Evolutionary conservation across 2,329 filamentous ascomycete genomes (phyloP).

Genomic region (Ascochyta clinopodiicola): DNA sequence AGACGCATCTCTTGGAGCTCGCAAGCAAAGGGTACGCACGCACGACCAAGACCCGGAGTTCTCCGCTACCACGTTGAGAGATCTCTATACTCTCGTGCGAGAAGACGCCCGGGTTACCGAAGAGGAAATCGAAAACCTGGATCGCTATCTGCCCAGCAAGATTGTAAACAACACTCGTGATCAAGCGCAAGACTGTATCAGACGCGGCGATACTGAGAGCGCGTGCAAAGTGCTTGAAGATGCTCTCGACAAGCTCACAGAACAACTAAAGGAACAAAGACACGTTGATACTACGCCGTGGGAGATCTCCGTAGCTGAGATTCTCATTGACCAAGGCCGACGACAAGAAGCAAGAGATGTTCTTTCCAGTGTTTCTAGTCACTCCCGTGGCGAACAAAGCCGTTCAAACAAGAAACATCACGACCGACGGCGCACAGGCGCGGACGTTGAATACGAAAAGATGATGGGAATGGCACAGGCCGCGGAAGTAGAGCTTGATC

Average conservation of each 20-base stretch:
- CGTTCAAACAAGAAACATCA: no score
- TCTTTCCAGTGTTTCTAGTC: not conserved
- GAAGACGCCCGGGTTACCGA: not conserved
- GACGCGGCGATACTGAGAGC: not conserved
- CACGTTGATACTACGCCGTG: not conserved
- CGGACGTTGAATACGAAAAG: not conserved
- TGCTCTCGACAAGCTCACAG: not conserved
- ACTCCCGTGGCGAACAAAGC: no score
- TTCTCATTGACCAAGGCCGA: constrained; percentile 1
- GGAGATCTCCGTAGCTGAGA: not conserved
- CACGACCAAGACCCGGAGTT: no score
- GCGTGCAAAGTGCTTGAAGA: not conserved
- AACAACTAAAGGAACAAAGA: not conserved
- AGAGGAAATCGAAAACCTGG: not conserved
- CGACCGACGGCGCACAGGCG: not conserved
- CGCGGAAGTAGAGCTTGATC: not conserved
- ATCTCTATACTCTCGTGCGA: not conserved
- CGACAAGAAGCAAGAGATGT: not conserved
- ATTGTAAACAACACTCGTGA: not conserved
- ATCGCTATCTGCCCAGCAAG: not conserved
- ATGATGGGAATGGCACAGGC: not conserved
- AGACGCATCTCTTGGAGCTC: no score
- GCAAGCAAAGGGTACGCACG: no score
- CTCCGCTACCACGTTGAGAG: not conserved
- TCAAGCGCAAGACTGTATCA: not conserved